phyloP scores from a whole-genome alignment of 2,329 filamentous ascomycete species.

The Pestalotiopsis sp. region DNA sequence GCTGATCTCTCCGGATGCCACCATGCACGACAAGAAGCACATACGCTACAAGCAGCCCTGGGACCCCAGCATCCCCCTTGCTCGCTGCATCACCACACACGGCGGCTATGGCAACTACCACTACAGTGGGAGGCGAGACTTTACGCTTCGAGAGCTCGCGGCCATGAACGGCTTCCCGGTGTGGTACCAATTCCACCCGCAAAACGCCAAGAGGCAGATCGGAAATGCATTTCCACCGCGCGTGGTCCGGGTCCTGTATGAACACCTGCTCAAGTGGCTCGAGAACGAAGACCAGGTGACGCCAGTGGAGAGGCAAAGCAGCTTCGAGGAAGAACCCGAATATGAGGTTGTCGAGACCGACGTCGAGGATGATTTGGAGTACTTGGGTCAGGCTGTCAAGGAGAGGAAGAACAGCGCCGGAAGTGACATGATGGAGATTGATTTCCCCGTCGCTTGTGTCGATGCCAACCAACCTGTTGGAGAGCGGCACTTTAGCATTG shows the following conservation, averaged over 20 bases:
- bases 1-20: constrained; percentile 32
- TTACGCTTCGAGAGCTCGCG: constrained; percentile 70
- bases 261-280: constrained; percentile 49
- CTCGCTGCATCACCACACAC: constrained; percentile 65
- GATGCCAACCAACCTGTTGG: not conserved
- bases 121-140: constrained; percentile 61
- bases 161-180: constrained; percentile 70
- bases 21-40: constrained; percentile 41
- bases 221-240: constrained; percentile 77
- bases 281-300: constrained; percentile 42
- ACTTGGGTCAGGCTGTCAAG: not conserved
- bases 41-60: constrained; percentile 38
- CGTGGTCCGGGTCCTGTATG: constrained; percentile 51
- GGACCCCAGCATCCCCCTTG: constrained; percentile 48
- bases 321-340: not conserved
- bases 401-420: not conserved
- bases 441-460: not conserved
- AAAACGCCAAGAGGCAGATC: constrained; percentile 62
- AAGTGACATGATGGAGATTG: not conserved
- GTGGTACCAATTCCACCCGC: constrained; percentile 56
- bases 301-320: constrained; percentile 14
- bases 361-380: not conserved
- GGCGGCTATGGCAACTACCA: constrained; percentile 64
- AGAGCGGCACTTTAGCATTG: not conserved
- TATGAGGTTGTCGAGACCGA: not conserved